Percentiles rank a stretch among this genome's conserved stretches.
These are phyloP conservation scores for Debaryomyces robertsiae DNA, from an alignment of 1,139 yeast species.

Conservation along the genomic window DNA sequence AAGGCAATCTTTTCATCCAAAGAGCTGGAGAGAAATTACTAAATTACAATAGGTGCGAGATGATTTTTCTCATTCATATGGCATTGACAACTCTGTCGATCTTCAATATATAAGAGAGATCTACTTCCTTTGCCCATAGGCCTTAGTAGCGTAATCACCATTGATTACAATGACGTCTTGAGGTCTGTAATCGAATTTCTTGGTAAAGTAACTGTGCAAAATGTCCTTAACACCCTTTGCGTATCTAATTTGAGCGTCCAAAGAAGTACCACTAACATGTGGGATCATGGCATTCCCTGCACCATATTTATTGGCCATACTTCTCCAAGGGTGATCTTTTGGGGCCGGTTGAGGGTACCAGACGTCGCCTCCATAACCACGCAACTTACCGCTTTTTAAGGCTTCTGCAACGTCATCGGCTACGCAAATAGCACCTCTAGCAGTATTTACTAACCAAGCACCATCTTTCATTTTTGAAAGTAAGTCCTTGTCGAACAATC, in stretches of 20 bases:
- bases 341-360: constrained; percentile 86
- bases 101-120: neutral
- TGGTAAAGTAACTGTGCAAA: constrained; percentile 62
- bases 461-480: constrained; percentile 76
- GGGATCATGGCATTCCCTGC: constrained; percentile 88
- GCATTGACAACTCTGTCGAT: no score
- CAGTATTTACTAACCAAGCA: constrained; percentile 78
- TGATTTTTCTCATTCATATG: no score
- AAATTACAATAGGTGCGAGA: neutral
- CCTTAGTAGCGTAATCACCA: constrained; percentile 73
- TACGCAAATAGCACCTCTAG: constrained; percentile 79
- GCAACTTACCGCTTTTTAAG: constrained; percentile 63
- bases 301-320: constrained; percentile 63
- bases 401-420: constrained; percentile 79
- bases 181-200: constrained; percentile 67
- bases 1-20: constrained; percentile 6
- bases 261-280: constrained; percentile 76
- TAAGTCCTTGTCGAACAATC: constrained; percentile 67
- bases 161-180: constrained; percentile 72
- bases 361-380: constrained; percentile 86
- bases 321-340: constrained; percentile 74
- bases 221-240: constrained; percentile 69
- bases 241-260: constrained; percentile 79
- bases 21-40: neutral
- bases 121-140: constrained; percentile 59